Conservation (phyloP, 202 grass and related monocot genomes). For the Miscanthus sacchariflorus region DNA sequence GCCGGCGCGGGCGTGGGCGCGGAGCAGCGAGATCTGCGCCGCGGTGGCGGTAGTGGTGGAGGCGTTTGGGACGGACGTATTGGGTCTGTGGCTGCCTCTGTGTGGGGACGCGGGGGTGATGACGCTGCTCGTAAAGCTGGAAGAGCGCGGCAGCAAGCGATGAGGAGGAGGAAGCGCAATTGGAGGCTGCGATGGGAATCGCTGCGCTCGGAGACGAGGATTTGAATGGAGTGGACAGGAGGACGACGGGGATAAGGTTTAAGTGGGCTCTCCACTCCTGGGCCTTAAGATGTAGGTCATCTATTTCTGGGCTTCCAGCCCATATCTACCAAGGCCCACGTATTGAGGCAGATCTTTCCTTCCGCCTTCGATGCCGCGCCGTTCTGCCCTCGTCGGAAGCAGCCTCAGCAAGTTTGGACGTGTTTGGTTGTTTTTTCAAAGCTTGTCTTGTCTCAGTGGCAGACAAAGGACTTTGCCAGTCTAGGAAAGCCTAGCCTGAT, state of each 20-base stretch:
- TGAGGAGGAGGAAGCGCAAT: slow-evolving; percentile 43
- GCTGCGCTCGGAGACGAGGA: slow-evolving; percentile 1
- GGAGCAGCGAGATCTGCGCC: slow-evolving; percentile 52
- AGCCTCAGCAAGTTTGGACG: background rate
- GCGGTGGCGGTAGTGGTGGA: background rate
- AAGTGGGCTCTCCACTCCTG: background rate
- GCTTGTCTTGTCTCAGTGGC: too few species aligned
- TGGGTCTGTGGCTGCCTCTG: background rate
- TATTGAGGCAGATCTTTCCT: background rate
- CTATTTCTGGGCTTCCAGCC: background rate
- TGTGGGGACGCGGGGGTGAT: background rate
- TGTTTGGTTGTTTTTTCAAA: too few species aligned
- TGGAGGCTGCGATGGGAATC: slow-evolving; percentile 20
- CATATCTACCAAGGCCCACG: background rate
- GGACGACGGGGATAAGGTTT: slow-evolving; percentile 18
- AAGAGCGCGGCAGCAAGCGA: slow-evolving; percentile 41
- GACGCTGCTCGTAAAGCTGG: slow-evolving; percentile 4
- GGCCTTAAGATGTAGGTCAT: background rate
- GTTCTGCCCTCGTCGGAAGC: too few species aligned
- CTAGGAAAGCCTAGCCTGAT: too few species aligned
- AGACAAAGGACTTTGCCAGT: too few species aligned
- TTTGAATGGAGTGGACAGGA: slow-evolving; percentile 41
- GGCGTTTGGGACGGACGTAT: background rate
- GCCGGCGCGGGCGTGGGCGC: slow-evolving; percentile 48
- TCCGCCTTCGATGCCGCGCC: too few species aligned